Evolutionary conservation across 805 yeast genomes (phyloP), one percentile per base, ranked within the genome.

Genomic region (Candida rishiriensis): DNA sequence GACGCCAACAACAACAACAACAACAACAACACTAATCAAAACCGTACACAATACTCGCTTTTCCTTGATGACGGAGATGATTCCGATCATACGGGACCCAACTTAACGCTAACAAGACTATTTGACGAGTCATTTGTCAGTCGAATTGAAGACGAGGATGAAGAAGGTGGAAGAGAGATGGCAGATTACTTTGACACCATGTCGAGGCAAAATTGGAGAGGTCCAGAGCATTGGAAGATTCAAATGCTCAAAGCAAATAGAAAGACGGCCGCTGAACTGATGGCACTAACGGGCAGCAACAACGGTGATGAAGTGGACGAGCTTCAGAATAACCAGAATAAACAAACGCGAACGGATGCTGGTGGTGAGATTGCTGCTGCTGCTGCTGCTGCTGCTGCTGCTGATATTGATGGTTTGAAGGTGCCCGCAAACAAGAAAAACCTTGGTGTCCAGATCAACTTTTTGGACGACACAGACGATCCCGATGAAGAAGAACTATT

Each of bases 161-260:
- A 49, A 34, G 68, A 71, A 21, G 63, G 70, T 42, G 79, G 76
- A 48, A 58, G 65, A 29, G 76, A 75, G 46, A 61, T 76, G 39
- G 70, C 78, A 76, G 84, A 89, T 2, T 85, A 88, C 59, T 88
- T 88, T 63, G 96, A 89, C 59, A 81, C 79, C 42, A 73, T 79
- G 16, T 71, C 88, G 64, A 76, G 72, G 45, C 66, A 72, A 29
- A 85, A 80, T 59, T 90, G 97, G 97, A 77, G 95, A 28, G 97
- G 97, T 9, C 85, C 91, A 12, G 91, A 87, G 51, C 95, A 88
- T 64, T 91, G 97, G 97, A 85, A 85, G 63, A 84, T 91, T 10
- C 69, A 75, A 35, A 75, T 79, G 33, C 42, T 54, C 15, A 55
- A 49, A 29, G 41, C 44, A 1, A 44, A 43, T 11, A 46, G 49